Conservation (phyloP, 2,329 filamentous ascomycete species). For the Zymoseptoria pseudotritici region DNA sequence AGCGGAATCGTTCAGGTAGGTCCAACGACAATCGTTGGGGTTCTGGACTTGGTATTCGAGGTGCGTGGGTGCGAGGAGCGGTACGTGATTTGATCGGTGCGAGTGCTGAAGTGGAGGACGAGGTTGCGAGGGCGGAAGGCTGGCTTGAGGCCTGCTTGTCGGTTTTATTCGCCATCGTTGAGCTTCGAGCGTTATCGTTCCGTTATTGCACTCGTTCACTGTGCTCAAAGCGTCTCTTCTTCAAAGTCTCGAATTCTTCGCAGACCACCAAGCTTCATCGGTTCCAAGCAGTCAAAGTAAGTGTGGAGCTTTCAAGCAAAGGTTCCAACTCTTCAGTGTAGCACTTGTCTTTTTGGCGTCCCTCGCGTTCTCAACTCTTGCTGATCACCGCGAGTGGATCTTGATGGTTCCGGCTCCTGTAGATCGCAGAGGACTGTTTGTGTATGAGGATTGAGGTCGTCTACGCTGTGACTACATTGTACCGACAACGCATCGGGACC, state of each 20-base stretch:
- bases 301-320: neutral
- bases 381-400: neutral
- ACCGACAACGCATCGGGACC: neutral
- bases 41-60: neutral
- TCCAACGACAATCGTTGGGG: constrained; percentile 6
- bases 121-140: neutral
- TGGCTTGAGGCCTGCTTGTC: neutral
- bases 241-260: neutral
- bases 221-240: neutral
- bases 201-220: neutral
- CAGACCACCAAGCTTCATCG: neutral
- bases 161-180: neutral
- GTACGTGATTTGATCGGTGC: neutral
- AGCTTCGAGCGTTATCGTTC: neutral
- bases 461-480: neutral
- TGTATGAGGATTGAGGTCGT: neutral
- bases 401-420: neutral
- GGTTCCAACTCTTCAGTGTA: neutral
- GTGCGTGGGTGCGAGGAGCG: neutral
- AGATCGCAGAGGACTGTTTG: neutral
- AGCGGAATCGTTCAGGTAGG: constrained; percentile 15
- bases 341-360: neutral
- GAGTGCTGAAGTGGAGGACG: neutral
- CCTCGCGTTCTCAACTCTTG: neutral
- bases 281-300: neutral